These are phyloP conservation scores for Zostera marina DNA, from an alignment of 116 monocot species.

Conservation along the genomic window DNA sequence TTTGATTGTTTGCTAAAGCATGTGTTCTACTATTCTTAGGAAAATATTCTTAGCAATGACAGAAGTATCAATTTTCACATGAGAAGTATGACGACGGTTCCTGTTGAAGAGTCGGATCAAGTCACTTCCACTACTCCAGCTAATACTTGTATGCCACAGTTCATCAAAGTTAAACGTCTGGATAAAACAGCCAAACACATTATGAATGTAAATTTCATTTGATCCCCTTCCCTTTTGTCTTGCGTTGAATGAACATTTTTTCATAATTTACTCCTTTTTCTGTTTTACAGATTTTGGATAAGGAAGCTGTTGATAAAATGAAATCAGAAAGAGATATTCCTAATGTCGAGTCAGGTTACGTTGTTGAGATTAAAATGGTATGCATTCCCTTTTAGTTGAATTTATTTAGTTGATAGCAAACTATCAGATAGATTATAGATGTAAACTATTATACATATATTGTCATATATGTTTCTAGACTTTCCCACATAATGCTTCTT, in stretches of 20 bases:
- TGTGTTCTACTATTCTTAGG: background rate
- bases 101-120: background rate
- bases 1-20: background rate
- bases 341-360: constrained; percentile 67
- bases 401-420: background rate
- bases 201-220: constrained; percentile 56
- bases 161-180: constrained; percentile 79
- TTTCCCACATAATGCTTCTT: background rate
- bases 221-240: background rate
- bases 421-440: background rate
- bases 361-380: constrained; percentile 85
- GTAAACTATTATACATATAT: background rate
- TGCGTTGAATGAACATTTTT: background rate
- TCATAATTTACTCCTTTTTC: background rate
- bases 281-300: constrained; percentile 61
- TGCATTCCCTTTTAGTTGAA: constrained; percentile 7
- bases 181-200: constrained; percentile 90
- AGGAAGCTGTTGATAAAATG: constrained; percentile 68
- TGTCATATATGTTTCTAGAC: background rate
- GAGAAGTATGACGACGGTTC: background rate
- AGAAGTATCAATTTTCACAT: background rate
- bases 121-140: background rate
- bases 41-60: background rate
- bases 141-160: background rate
- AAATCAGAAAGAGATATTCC: constrained; percentile 49